Evolutionary conservation across 2,329 filamentous ascomycete genomes (phyloP), one percentile per base, ranked within the genome.

Genomic region (Beauveria sp.): DNA sequence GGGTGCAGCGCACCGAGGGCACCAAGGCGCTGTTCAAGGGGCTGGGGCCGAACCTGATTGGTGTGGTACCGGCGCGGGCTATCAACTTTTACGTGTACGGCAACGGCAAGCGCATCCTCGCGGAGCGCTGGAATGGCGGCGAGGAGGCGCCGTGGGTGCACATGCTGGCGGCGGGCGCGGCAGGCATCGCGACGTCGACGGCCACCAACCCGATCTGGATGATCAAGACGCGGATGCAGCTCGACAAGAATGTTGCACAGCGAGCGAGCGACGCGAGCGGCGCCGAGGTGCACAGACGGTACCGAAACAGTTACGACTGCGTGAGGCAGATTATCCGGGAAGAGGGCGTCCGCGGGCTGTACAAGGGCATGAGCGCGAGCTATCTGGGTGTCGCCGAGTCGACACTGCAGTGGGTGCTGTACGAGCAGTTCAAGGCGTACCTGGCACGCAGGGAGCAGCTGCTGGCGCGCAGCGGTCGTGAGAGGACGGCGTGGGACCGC

Each of bases 121-220:
- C 88, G 28, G 82, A 91, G 57, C 82, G 88, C 68, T 86, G 90
- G 71, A 91, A 93, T 74, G 70, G 84, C 67, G 85, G 88, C 54
- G 72, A 86, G 67, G 84, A 92, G 70, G 83, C 85, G 16, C 83
- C 89, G 0, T 89, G 85, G 80, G 86, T 96, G 12, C 91, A 96
- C 72, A 80, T 96, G 9, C 78, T 84, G 52, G 87, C 91, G 1
- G 93, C 90, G 5, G 85, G 89, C 1, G 80, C 83, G 18, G 92
- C 93, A 1, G 93, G 93, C 2, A 84, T 97, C 49, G 87, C 88
- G 7, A 97, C 93, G 0, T 90, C 90, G 52, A 97, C 93, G 1
- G 90, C 89, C 24, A 98, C 93, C 43, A 97, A 97, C 74, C 93
- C 93, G 1, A 96, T 98, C 70, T 98, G 93, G 93, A 83, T 98